Evolutionary conservation across 2,329 filamentous ascomycete genomes (phyloP), one percentile per base, ranked within the genome.

Genomic region (Monilinia fructigena): DNA sequence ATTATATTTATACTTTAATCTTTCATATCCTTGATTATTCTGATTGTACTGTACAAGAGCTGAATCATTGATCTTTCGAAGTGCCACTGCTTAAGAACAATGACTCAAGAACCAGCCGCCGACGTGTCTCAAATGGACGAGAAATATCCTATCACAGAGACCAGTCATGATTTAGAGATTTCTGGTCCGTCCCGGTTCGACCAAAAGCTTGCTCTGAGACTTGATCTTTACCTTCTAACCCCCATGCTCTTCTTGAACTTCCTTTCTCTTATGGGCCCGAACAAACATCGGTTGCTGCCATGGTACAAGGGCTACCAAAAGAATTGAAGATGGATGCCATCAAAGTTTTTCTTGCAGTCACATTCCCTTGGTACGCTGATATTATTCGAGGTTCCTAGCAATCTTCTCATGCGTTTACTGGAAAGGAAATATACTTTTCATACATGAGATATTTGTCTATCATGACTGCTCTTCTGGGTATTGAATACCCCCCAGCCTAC

Each of bases 291-390:
- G 67, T 42, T 42, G 59, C 63, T 16, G 67, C 64, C 26, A 63
- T 68, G 63, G 60, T 68, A 48, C 67, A 75, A 47, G 58, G 67
- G 14, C 61, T 75, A 20, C 72, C 72, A 26, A 63, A 70, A 16
- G 72, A 75, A 23, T 68, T 75, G 23, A 67, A 71, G 31, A 66
- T 74, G 23, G 69, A 69, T 50, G 63, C 69, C 31, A 70, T 69
- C 65, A 66, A 72, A 58, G 68, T 74, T 20, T 73, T 74, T n/a
- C 47, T 73, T 20, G 68, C 45, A 74, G 67, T 84, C 68, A 72
- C 0, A 71, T 75, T 35, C 80, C 82, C 18, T 75, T 83, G 1
- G 70, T 81, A 50, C 79, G 0, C 81, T 81, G 69, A 78, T 81
- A 67, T 31, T 69, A 1, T 71, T 70, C 7, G 68, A 69, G 54